Percentiles rank a stretch among this genome's conserved stretches.
Evolutionary conservation across 768 basidiomycete genomes (phyloP).

Genomic region (Floccularia luteovirens): DNA sequence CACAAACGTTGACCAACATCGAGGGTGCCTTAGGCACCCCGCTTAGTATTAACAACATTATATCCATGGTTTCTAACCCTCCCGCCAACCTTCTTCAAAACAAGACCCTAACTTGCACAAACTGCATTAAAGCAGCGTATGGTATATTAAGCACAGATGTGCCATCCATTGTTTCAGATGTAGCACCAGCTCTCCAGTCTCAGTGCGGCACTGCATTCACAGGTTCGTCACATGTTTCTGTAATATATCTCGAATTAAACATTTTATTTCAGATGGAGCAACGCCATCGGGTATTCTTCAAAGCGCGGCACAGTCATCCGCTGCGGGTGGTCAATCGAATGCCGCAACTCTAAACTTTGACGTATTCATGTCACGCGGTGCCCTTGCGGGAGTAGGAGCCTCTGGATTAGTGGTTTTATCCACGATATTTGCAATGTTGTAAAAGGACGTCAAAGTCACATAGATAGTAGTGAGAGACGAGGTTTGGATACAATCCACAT

Average conservation of each 20-base stretch:
- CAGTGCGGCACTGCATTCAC: conserved; percentile 48
- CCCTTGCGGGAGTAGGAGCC: conserved; percentile 16
- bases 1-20: conserved; percentile 46
- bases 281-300: conserved; percentile 26
- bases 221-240: conserved; percentile 24
- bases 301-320: conserved; percentile 17
- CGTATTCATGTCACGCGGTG: conserved; percentile 8
- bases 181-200: conserved; percentile 18
- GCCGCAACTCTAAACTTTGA: conserved; percentile 10
- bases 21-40: conserved; percentile 28
- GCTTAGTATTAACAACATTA: conserved; percentile 25
- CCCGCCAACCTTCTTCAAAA: conserved; percentile 19
- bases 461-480: too few relatives aligned
- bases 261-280: conserved; percentile 23
- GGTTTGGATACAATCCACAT: too few relatives aligned
- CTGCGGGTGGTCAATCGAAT: conserved; percentile 9
- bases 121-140: conserved; percentile 47
- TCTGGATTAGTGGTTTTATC: conserved; percentile 22
- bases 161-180: conserved; percentile 22
- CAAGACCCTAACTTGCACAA: conserved; percentile 33
- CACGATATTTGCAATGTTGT: conserved; percentile 24
- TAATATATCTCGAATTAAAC: neutral
- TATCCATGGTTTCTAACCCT: conserved; percentile 10
- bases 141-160: conserved; percentile 27
- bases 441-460: too few relatives aligned